These are phyloP conservation scores for Pythium myriotylum DNA, from an alignment of 352 stramenopile genomes.

Conservation along the genomic window DNA sequence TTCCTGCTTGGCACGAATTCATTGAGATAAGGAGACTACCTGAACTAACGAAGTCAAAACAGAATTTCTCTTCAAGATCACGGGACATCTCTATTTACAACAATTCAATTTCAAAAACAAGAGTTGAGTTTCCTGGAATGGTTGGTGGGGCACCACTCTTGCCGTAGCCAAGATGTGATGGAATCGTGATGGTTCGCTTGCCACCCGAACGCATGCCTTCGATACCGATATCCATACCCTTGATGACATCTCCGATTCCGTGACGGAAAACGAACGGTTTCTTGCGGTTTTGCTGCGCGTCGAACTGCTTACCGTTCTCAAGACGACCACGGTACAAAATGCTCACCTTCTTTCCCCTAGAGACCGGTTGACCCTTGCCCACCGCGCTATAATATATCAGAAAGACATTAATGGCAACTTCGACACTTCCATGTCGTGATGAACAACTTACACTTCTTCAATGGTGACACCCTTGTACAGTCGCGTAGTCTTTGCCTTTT, in stretches of 20 bases:
- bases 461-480: conserved; percentile 82
- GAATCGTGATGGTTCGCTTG: conserved; percentile 94
- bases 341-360: conserved; percentile 71
- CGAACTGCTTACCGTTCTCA: conserved; percentile 87
- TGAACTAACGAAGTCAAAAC: no score
- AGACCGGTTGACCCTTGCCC: conserved; percentile 65
- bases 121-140: conserved; percentile 92
- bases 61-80: no score
- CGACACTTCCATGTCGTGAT: background rate
- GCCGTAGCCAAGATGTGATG: conserved; percentile 94
- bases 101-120: conserved; percentile 95
- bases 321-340: conserved; percentile 84
- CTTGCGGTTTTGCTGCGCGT: conserved; percentile 80
- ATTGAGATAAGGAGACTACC: no score
- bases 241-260: conserved; percentile 91
- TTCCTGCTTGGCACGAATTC: no score
- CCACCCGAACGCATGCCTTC: conserved; percentile 83
- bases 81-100: conserved; percentile 54
- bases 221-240: conserved; percentile 96
- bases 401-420: background rate
- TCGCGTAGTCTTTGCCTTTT: conserved; percentile 75
- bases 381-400: conserved; percentile 43
- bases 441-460: conserved; percentile 62
- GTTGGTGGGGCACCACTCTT: conserved; percentile 66
- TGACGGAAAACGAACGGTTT: conserved; percentile 85